Evolutionary conservation across 805 yeast species (phyloP).

Genomic region (Ogataea methanolica): DNA sequence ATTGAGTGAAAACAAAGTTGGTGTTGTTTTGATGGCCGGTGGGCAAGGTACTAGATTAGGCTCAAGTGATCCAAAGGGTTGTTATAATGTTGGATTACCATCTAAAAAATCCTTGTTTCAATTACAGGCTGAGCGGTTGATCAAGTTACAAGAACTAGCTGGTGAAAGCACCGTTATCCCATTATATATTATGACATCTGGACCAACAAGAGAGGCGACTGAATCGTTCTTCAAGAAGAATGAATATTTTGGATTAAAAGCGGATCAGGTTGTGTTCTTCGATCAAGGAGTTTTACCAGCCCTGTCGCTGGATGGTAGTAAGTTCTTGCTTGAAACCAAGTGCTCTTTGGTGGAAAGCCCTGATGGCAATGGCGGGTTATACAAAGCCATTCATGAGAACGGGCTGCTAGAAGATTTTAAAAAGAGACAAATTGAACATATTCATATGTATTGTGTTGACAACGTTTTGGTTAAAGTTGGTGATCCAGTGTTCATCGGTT

Average conservation of each 20-base stretch:
- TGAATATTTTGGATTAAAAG: constrained; percentile 65
- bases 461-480: constrained; percentile 88
- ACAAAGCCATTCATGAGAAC: constrained; percentile 69
- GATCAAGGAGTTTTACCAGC: constrained; percentile 97
- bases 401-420: constrained; percentile 65
- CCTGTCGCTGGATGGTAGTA: constrained; percentile 61
- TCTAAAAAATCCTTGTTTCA: constrained; percentile 83
- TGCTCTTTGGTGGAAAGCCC: constrained; percentile 75
- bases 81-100: constrained; percentile 83
- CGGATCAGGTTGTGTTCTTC: constrained; percentile 66
- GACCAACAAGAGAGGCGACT: constrained; percentile 75
- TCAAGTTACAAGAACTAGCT: constrained; percentile 57
- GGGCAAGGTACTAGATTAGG: constrained; percentile 98
- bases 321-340: constrained; percentile 58
- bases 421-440: constrained; percentile 69
- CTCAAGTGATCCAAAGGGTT: constrained; percentile 87
- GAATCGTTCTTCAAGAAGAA: constrained; percentile 61
- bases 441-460: constrained; percentile 97
- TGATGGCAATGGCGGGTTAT: constrained; percentile 97
- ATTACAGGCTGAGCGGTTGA: constrained; percentile 84
- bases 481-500: constrained; percentile 88
- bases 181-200: constrained; percentile 95
- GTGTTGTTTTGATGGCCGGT: constrained; percentile 91
- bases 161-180: constrained; percentile 38
- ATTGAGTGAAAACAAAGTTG: constrained; percentile 70